These are phyloP conservation scores for Pythium coloratum DNA, from an alignment of 352 stramenopile species.

Conservation along the genomic window DNA sequence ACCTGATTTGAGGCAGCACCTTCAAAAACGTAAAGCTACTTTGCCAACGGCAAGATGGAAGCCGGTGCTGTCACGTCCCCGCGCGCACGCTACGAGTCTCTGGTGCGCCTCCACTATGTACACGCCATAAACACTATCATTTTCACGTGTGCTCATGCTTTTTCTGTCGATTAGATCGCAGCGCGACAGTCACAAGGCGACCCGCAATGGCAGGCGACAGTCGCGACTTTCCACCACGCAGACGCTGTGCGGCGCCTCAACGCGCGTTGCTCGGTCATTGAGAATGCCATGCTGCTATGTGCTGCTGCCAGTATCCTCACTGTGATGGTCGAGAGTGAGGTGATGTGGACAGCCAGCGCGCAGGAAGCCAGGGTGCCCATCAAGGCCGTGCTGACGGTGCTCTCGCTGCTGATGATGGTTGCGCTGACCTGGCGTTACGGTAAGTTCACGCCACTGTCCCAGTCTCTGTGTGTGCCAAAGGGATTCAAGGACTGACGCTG, in stretches of 20 bases:
- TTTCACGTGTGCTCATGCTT: not conserved
- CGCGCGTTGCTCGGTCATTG: conserved; percentile 20
- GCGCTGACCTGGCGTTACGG: conserved; percentile 48
- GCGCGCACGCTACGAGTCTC: not conserved
- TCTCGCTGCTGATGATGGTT: conserved; percentile 37
- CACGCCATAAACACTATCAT: not conserved
- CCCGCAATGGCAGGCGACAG: conserved; percentile 24
- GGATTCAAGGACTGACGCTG: not conserved
- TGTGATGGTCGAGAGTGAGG: conserved; percentile 52
- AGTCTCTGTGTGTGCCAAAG: not conserved
- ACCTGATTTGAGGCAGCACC: not conserved
- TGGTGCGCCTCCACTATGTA: not conserved
- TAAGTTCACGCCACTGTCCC: conserved; percentile 19
- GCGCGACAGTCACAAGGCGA: conserved; percentile 5
- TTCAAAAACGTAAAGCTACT: not conserved
- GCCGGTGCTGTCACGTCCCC: not conserved
- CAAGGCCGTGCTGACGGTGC: conserved; percentile 41
- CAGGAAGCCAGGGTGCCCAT: conserved; percentile 32
- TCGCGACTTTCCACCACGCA: conserved; percentile 39
- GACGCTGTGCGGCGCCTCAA: conserved; percentile 30
- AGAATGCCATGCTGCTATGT: conserved; percentile 49
- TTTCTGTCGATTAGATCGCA: conserved; percentile 2
- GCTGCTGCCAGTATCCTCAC: conserved; percentile 37
- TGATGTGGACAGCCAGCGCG: conserved; percentile 32
- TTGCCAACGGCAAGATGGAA: not conserved